Evolutionary conservation across 768 basidiomycete genomes (phyloP), one percentile per base, ranked within the genome.

Genomic region (Amanita subjunquillea): DNA sequence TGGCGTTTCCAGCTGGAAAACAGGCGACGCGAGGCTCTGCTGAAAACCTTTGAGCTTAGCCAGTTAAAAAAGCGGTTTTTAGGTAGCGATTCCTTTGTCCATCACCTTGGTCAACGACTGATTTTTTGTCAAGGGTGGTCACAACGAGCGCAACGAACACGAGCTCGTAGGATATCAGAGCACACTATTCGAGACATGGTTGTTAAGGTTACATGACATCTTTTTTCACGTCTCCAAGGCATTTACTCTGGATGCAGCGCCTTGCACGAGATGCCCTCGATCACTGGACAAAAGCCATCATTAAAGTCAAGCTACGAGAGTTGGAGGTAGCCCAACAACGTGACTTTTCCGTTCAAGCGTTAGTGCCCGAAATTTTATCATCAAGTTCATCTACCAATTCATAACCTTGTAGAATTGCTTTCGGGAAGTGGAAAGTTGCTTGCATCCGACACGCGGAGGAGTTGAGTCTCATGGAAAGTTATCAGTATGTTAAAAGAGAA

Each of bases 391-490:
- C 12, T 51, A 41, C 15, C 23, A 40, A 29, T 32, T 17, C 13
- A 41, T 22, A 2, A 17, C 7, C 46, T 43, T 53, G 29, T 56
- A 90, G 85, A 36, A 59, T 63, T 49, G 75, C 77, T 5, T 86
- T 87, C 58, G 70, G 65, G 44, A 86, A 83, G 66, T 92, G 90
- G 89, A 82, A 79, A 60, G 67, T 63, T 5, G 69, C 76, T 36
- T 79, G 75, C 59, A 66, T 72, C 36, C 79, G 81, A 23, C 87
- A 87, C 61, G 74, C 75, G 2, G 85, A 90, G 62, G 80, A 84
- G 56, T 66, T 83, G 3, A 83, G 80, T 58, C 75, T 93, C n/a
- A 80, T 92, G 77, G 83, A 89, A 61, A 91, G 87, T 61, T 87
- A 89, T 64, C 77, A 83, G 53, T 76, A 85, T 55, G 81, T 92